Evolutionary conservation across 2,329 filamentous ascomycete species (phyloP).

Genomic region (Cyclaneusma minus): DNA sequence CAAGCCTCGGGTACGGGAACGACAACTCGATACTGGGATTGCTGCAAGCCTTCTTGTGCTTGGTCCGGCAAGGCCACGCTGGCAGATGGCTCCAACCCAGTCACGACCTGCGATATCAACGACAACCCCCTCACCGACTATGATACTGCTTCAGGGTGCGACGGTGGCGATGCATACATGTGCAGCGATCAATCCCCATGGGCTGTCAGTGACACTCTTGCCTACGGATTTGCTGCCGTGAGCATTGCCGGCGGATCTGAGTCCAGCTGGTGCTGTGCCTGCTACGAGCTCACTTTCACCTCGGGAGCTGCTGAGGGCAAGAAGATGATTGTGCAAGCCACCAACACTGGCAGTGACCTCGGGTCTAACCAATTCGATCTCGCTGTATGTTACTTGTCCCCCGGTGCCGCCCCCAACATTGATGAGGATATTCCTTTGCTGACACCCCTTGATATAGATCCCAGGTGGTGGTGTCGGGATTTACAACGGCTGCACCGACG

Average conservation of each 20-base stretch:
- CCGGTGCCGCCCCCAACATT: neutral
- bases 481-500: constrained; percentile 33
- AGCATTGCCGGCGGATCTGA: constrained; percentile 38
- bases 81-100: constrained; percentile 23
- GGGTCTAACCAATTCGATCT: constrained; percentile 43
- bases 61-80: constrained; percentile 42
- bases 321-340: constrained; percentile 47
- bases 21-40: constrained; percentile 41
- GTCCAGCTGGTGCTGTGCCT: constrained; percentile 49
- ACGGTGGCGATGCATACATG: constrained; percentile 40
- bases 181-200: constrained; percentile 48
- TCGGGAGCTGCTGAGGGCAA: constrained; percentile 37
- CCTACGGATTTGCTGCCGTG: constrained; percentile 51
- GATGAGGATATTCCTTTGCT: neutral
- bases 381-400: constrained; percentile 9
- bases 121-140: constrained; percentile 36
- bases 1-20: constrained; percentile 12
- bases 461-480: constrained; percentile 40
- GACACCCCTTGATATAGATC: constrained; percentile 19
- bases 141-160: constrained; percentile 35
- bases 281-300: constrained; percentile 36
- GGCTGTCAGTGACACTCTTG: constrained; percentile 38
- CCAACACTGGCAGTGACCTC: constrained; percentile 45
- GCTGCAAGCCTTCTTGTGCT: constrained; percentile 54
- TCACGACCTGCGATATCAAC: constrained; percentile 35